phyloP scores from a whole-genome alignment of 352 stramenopile genomes.

The Phytophthora quininea region DNA sequence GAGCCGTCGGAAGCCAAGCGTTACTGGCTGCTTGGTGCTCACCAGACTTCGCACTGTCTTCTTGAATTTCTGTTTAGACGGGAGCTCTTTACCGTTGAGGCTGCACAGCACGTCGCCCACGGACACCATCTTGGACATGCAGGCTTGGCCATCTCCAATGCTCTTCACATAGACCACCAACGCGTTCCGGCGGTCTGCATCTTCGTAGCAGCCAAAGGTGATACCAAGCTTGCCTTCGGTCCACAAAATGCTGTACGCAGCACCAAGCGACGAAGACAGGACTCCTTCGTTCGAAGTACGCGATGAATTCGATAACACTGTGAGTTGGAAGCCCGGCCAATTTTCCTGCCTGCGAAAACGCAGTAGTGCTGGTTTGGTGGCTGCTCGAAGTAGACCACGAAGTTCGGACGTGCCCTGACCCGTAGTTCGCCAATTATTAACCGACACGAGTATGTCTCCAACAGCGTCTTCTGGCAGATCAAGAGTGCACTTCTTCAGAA shows the following conservation, averaged over 20 bases:
- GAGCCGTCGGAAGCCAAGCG: constrained; percentile 47
- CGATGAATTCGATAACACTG: constrained; percentile 24
- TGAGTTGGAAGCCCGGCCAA: constrained; percentile 19
- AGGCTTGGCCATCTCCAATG: constrained; percentile 38
- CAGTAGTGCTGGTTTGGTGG: constrained; percentile 42
- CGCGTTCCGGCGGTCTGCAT: constrained; percentile 34
- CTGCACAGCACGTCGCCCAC: constrained; percentile 44
- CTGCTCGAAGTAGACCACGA: constrained; percentile 35
- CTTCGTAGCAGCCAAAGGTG: constrained; percentile 48
- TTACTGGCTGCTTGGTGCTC: constrained; percentile 38
- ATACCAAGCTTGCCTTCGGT: constrained; percentile 42
- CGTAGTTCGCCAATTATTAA: constrained; percentile 41
- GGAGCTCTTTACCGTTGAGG: constrained; percentile 45
- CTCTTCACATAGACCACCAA: constrained; percentile 55
- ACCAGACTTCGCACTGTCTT: constrained; percentile 42
- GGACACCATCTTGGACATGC: constrained; percentile 40
- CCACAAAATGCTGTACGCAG: constrained; percentile 55
- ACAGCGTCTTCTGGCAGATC: constrained; percentile 37
- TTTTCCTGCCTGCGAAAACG: constrained; percentile 34
- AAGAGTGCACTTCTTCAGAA: constrained; percentile 41
- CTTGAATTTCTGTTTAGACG: constrained; percentile 36
- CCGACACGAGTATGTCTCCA: constrained; percentile 42
- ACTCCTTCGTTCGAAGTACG: constrained; percentile 17
- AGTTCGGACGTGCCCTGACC: constrained; percentile 33
- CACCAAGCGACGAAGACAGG: constrained; percentile 2